Evolutionary conservation across 495 filamentous ascomycete genomes (phyloP), one percentile per base, ranked within the genome.

Genomic region (Aspergillus bertholletiae): DNA sequence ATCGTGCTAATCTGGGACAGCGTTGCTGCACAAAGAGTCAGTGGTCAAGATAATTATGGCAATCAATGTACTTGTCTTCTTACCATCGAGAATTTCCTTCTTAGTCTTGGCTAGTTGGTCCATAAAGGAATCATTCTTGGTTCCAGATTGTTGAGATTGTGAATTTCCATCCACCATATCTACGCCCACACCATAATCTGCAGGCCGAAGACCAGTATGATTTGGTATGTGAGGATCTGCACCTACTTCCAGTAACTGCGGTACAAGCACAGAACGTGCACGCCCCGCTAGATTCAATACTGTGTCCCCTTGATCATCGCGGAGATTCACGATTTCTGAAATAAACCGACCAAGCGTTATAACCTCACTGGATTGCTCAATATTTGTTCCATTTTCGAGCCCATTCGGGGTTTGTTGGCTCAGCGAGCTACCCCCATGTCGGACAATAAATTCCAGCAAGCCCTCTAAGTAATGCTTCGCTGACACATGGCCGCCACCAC

Each of bases 391-490:
- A 47, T 54, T 66, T 9, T 61, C 64, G 27, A 40, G 48, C 4
- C 67, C 71, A 55, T 74, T 72, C 24, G 72, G 61, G 11, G 60
- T 67, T 12, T 65, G 58, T 58, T 88, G 85, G 56, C 76, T 87
- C 54, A 75, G 81, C 22, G 82, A 74, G 8, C 77, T 77, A 53
- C 86, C 88, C 11, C 89, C 87, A 64, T 92, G 85, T 32, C 91
- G 84, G 5, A 97, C 92, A 39, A 97, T 88, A 71, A 92, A 98
- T 62, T 96, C 93, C 0, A 98, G 77, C 27, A 98, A 74, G 15
- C 89, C 88, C 71, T 97, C 92, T 20, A 98, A 82, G 63, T 98
- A 97, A 62, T 96, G 95, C 59, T 90, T 87, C 52, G 89, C 92
- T 12, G 90, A 89, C 17, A 85, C 80, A 58, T 78, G 72, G 43